Conservation (phyloP, 441 rosid genomes). For the Croton setiger region DNA sequence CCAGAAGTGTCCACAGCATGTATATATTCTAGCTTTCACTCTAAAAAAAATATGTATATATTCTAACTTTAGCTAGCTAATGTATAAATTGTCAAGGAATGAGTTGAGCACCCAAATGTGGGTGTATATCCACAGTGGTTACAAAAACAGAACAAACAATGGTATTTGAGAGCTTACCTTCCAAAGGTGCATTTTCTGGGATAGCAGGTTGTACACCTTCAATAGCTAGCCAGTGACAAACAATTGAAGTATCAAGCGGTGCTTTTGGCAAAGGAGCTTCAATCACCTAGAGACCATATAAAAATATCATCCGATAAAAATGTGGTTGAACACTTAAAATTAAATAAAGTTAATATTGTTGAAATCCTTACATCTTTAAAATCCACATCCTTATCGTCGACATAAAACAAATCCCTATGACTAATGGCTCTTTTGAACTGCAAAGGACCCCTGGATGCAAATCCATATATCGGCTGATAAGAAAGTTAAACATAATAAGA, state of each 20-base stretch:
- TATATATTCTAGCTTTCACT: not conserved
- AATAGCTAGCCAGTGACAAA: constrained; percentile 97
- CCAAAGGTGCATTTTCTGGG: constrained; percentile 87
- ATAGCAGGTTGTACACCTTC: constrained; percentile 95
- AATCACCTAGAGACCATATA: constrained; percentile 54
- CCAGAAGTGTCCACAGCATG: not conserved
- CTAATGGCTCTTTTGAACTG: constrained; percentile 85
- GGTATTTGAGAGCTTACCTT: constrained; percentile 45
- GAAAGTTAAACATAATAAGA: constrained; percentile 26
- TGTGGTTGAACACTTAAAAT: not conserved
- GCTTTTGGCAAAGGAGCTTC: constrained; percentile 98
- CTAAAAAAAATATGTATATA: no score
- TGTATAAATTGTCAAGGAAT: not conserved
- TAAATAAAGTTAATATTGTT: constrained; percentile 6
- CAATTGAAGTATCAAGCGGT: constrained; percentile 75
- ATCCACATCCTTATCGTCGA: constrained; percentile 89
- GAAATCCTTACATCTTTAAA: constrained; percentile 75
- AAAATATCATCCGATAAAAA: constrained; percentile 18
- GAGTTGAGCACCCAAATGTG: not conserved
- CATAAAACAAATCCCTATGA: constrained; percentile 76
- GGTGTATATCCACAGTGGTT: not conserved
- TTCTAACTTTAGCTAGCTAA: not conserved
- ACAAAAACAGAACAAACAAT: not conserved
- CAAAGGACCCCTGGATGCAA: constrained; percentile 69
- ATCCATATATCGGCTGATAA: constrained; percentile 79